Percentiles rank a stretch among this genome's conserved stretches.
Conservation (phyloP, 768 basidiomycete genomes). For the Auriscalpium orientale region DNA sequence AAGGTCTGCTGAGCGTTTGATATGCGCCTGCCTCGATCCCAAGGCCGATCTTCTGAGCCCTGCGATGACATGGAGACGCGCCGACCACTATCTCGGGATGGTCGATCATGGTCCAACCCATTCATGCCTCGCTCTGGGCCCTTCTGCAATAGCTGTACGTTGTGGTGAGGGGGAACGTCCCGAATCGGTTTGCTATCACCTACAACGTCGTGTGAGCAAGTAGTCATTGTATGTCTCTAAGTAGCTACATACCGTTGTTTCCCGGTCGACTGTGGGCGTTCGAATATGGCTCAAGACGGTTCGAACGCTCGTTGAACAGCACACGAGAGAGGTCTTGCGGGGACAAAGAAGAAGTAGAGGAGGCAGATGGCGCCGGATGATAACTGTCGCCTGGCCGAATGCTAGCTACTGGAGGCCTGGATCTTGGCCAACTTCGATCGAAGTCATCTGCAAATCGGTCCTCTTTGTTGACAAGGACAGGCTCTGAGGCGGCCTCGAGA, state of each 20-base stretch:
- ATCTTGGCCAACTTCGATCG: slow-evolving; percentile 93
- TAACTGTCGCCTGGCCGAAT: slow-evolving; percentile 22
- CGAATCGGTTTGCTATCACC: slow-evolving; percentile 32
- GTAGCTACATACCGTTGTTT: slow-evolving; percentile 21
- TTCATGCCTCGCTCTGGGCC: slow-evolving; percentile 16
- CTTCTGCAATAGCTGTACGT: slow-evolving; percentile 59
- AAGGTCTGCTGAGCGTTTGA: slow-evolving; percentile 11
- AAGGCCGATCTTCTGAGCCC: slow-evolving; percentile 9
- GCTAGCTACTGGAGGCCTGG: slow-evolving; percentile 40
- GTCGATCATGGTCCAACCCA: slow-evolving; percentile 7
- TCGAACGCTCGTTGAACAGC: slow-evolving; percentile 94
- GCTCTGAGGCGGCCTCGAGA: slow-evolving; percentile 3
- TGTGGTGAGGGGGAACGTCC: slow-evolving; percentile 37
- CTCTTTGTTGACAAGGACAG: slow-evolving; percentile 64
- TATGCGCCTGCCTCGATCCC: slow-evolving; percentile 11
- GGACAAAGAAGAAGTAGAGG: slow-evolving; percentile 35
- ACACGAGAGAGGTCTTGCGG: slow-evolving; percentile 58
- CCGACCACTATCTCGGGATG: slow-evolving; percentile 17
- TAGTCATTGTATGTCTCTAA: slow-evolving; percentile 13
- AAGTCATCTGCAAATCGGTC: slow-evolving; percentile 92
- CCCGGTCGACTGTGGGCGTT: slow-evolving; percentile 40
- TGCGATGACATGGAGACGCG: slow-evolving; percentile 15
- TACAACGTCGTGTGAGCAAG: slow-evolving; percentile 32
- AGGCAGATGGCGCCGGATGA: slow-evolving; percentile 24
- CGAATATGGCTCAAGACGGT: slow-evolving; percentile 79